Percentiles rank a stretch among this genome's conserved stretches.
These are phyloP conservation scores for Rubia peregrina DNA, from an alignment of 305 asterid species.

Conservation along the genomic window DNA sequence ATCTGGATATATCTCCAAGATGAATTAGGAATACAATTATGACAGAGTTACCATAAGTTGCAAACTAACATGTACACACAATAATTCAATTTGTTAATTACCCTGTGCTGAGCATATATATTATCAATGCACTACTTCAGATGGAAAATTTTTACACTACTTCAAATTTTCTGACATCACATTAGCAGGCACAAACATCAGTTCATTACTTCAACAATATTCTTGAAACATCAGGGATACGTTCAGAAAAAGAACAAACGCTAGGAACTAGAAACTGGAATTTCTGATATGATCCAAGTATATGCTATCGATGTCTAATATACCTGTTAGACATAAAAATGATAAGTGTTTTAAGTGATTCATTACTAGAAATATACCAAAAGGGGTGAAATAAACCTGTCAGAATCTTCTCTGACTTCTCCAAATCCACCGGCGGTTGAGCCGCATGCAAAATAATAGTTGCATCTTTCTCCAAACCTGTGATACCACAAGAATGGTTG, in stretches of 20 bases:
- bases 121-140: not conserved
- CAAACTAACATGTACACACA: not conserved
- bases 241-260: not conserved
- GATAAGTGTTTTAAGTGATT: not conserved
- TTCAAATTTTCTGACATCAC: not conserved
- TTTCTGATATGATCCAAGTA: constrained; percentile 1
- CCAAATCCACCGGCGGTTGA: constrained; percentile 46
- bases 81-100: not conserved
- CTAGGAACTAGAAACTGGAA: not conserved
- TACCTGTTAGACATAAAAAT: not conserved
- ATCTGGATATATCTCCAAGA: not conserved
- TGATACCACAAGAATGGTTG: constrained; percentile 17
- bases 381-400: constrained; percentile 36
- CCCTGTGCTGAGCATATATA: not conserved
- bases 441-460: constrained; percentile 69
- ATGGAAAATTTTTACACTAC: not conserved
- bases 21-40: not conserved
- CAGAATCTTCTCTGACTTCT: constrained; percentile 60
- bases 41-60: not conserved
- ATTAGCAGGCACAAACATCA: not conserved
- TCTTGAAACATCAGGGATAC: not conserved
- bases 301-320: not conserved
- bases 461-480: constrained; percentile 64
- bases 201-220: not conserved
- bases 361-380: constrained; percentile 25